Conservation (phyloP, 75 land plant species). For the Ceratopteris richardii region DNA sequence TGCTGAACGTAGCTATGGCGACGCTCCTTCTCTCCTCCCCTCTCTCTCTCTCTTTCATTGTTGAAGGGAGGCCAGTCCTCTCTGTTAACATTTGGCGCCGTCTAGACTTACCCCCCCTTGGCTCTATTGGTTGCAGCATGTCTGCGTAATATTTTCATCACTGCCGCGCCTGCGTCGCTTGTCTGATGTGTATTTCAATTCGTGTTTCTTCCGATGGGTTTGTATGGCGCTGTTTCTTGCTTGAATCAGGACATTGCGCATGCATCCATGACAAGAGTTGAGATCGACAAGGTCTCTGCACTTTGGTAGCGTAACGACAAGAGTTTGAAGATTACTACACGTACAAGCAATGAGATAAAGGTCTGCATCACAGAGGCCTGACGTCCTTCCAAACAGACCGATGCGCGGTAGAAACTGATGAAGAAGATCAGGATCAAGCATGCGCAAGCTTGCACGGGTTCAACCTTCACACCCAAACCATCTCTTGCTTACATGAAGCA, state of each 20-base stretch:
- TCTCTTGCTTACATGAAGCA: constrained; percentile 19
- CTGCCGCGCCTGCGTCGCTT: too few relatives aligned
- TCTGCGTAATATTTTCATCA: too few relatives aligned
- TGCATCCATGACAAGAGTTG: constrained; percentile 3
- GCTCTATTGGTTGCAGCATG: too few relatives aligned
- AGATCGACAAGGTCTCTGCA: neutral
- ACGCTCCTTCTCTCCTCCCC: too few relatives aligned
- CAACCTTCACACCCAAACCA: constrained; percentile 23
- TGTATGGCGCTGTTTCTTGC: too few relatives aligned
- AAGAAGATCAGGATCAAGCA: constrained; percentile 12
- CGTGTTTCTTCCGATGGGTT: too few relatives aligned
- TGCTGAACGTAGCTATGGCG: too few relatives aligned
- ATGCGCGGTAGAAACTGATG: constrained; percentile 20
- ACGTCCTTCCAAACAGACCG: constrained; percentile 11
- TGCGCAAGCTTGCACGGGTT: constrained; percentile 8
- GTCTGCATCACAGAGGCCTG: constrained; percentile 11
- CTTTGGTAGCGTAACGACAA: constrained; percentile 7
- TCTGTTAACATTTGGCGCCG: too few relatives aligned
- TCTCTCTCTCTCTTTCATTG: too few relatives aligned
- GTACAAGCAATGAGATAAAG: constrained; percentile 14
- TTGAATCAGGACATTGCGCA: constrained; percentile 3
- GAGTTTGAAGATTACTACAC: constrained; percentile 11
- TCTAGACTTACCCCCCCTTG: too few relatives aligned
- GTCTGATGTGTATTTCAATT: too few relatives aligned
- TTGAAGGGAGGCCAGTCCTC: too few relatives aligned